These are phyloP conservation scores for Psophocarpus tetragonolobus DNA, from an alignment of 306 rosid species.

Conservation along the genomic window DNA sequence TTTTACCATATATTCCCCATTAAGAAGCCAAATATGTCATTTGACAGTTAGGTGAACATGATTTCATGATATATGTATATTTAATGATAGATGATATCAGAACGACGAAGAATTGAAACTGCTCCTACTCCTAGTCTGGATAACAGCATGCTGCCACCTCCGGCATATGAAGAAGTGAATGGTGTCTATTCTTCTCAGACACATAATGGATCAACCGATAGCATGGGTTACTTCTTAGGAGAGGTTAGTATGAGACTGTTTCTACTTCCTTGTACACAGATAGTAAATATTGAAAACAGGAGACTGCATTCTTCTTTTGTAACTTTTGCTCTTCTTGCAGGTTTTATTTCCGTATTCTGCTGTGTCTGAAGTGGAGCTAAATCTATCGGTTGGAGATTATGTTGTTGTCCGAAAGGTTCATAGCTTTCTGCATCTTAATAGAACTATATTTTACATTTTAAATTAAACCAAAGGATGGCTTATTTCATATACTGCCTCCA, in stretches of 20 bases:
- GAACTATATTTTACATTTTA: not conserved
- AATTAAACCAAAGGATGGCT: not conserved
- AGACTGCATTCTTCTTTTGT: constrained; percentile 28
- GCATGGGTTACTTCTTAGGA: constrained; percentile 85
- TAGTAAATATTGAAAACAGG: not conserved
- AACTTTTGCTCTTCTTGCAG: constrained; percentile 47
- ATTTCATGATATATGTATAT: constrained; percentile 28
- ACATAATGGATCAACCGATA: constrained; percentile 69
- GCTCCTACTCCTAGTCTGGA: constrained; percentile 75
- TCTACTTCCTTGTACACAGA: not conserved
- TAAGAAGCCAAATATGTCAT: constrained; percentile 11
- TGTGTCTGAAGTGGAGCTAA: constrained; percentile 85
- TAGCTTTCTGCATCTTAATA: constrained; percentile 20
- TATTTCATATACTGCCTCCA: too few species aligned
- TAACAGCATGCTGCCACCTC: constrained; percentile 78
- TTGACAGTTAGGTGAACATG: not conserved
- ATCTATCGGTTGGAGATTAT: constrained; percentile 80
- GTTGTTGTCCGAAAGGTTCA: constrained; percentile 88
- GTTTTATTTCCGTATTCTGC: constrained; percentile 78
- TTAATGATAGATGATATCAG: constrained; percentile 73
- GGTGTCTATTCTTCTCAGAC: constrained; percentile 74
- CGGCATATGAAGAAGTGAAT: constrained; percentile 84
- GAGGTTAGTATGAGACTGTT: constrained; percentile 60
- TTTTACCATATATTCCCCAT: constrained; percentile 16
- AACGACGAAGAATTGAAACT: constrained; percentile 88